Evolutionary conservation across 139 green algal species (phyloP).

Genomic region (Trebouxia sp.): DNA sequence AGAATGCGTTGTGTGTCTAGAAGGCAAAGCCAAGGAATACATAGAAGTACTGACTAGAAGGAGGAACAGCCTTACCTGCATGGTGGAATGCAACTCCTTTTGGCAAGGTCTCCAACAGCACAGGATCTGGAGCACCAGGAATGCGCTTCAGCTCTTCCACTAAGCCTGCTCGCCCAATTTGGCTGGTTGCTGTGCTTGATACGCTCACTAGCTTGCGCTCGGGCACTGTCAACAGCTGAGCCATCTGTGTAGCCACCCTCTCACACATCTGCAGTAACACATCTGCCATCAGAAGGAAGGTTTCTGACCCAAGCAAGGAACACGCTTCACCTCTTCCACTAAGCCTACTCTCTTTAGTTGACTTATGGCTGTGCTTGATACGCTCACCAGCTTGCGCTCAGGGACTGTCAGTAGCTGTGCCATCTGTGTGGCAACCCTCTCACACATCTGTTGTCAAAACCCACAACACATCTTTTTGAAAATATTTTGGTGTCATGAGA

Average conservation of each 20-base stretch:
- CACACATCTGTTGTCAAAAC: background rate
- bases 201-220: background rate
- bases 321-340: background rate
- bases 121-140: background rate
- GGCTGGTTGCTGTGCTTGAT: background rate
- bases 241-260: background rate
- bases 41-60: no score
- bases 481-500: no score
- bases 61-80: conserved; percentile 51
- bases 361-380: background rate
- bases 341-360: background rate
- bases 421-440: background rate
- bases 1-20: background rate
- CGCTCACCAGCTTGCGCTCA: background rate
- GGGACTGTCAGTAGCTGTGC: background rate
- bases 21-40: background rate
- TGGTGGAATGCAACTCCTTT: conserved; percentile 88
- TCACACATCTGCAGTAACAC: background rate
- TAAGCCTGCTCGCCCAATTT: background rate
- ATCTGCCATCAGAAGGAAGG: no score
- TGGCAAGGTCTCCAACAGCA: conserved; percentile 32
- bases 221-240: background rate
- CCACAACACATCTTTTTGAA: no score
- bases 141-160: conserved; percentile 2
- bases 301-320: no score